Base-by-base conservation (phyloP, 345 rosid genomes). In the Noccaea caerulescens region DNA sequence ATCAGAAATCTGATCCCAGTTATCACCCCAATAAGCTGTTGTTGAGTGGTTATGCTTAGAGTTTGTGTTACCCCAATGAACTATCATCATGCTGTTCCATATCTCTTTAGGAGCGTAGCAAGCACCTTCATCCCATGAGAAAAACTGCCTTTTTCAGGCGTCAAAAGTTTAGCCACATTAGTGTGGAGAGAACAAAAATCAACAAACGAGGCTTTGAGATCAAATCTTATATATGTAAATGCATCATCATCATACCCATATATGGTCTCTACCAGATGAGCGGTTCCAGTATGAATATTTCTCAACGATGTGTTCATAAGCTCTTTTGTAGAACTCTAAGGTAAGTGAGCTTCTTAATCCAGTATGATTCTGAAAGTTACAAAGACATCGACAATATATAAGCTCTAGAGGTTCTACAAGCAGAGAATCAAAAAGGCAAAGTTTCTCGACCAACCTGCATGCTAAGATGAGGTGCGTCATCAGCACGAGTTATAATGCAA, bases 101-200 rank as follows among this genome's bases (percentile, higher is more conserved):
- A 93, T 93, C 86, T 93, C 97, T 84, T 91, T 93, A 10, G 99
- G 99, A 72, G 99, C 96, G 86, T 89, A 91, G 84, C 99, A 93
- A 83, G 99, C 97, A 85, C 97, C 97, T 88, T 93, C 97, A 82
- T 93, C 99, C 99, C 99, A 93, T 64, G 99, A 89, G 81, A 93
- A 93, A 73, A 74, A 91, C 99, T 93, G 94, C 85, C 82, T 75
- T 65, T 63, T 72, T 79, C 80, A 80, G 79, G 81, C 71, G 68
- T 50, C 45, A 53, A 43, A n/a, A 23, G 64, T 56, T 79, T 44
- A 56, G 53, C 60, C 59, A 71, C 39, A 80, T 81, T 79, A 82
- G 80, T 64, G 73, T 34, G 49, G 20, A 43, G 23, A 43, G 34
- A 45, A n/a, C 37, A 36, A 10, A 27, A 30, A 4, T 3, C 10